Base-by-base conservation (phyloP, 257 asterid species). In the Verbascum thapsus region DNA sequence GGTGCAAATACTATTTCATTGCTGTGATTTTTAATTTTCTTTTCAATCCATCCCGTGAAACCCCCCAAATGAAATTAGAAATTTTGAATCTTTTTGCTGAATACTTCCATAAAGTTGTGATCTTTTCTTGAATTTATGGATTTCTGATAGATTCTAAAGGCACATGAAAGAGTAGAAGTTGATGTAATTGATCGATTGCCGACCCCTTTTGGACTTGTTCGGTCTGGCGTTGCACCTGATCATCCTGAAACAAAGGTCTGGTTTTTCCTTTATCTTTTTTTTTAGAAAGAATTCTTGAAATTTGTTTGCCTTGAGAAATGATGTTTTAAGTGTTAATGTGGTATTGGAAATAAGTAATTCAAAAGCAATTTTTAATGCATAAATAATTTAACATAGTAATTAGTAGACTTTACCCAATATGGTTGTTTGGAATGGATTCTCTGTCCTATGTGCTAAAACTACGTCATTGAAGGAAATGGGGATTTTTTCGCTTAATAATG, bases 141-240 rank as follows among this genome's bases (percentile, higher is more conserved):
- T 4, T 23, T 69, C 23, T 37, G 61, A 17, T 72, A 89, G 95
- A 68, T 90, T 72, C 58, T 94, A 84, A 94, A 90, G 80, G 84
- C 82, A 35, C 90, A 85, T 56, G 83, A 77, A 65, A 74, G 69
- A 42, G 88, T 85, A 7, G 86, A 87, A 85, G 95, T 94, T 69
- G 92, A 94, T 79, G 72, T 94, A 60, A 77, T 94, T 41, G 99
- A 94, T 69, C 88, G 97, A 38, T 83, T 90, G 67, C 97, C 99
- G 0, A 89, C 95, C 20, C 99, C 99, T 3, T 90, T 77, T 79
- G 99, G 99, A 34, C 81, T 94, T 58, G 97, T 94, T 41, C 92
- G 97, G 26, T 85, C 96, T 2, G 99, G 97, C 11, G 97, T 87
- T 20, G 97, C 97, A 47, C 99, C 99, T 66, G 99, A 94, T 73